Evolutionary conservation across 305 asterid species (phyloP), one percentile per base, ranked within the genome.

Genomic region (Caryopteris hybrid): DNA sequence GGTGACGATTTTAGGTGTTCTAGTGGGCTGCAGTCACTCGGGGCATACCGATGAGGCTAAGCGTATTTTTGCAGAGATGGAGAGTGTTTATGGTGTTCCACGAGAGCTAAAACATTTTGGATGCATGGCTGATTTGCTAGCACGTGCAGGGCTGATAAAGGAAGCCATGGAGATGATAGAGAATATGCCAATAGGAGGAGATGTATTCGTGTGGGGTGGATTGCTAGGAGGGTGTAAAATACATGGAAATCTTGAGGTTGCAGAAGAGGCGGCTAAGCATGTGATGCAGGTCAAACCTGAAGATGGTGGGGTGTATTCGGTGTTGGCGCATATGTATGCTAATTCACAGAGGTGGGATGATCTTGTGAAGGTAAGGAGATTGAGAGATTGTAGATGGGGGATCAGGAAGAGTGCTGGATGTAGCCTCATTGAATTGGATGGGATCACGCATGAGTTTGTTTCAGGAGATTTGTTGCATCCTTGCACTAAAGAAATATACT

Each of bases 71-170:
- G 17, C 64, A 2, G 81, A 86, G 52, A 92, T 92, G 96, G 92
- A 92, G 73, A 53, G 70, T 20, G 65, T 81, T 48, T 80, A 84
- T 60, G 80, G 81, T 0, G 88, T 89, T 23, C 55, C 57, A 7
- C 77, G 81, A 56, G 96, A 92, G 74, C 82, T 82, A 12, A 92
- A 89, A 78, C 96, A 92, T 59, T 89, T 87, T 43, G 96, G 96
- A 3, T 89, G 90, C 85, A 86, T 85, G 96, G 85, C 87, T 2
- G 96, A 92, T 69, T 73, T 89, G 60, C 84, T 92, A 14, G 90
- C 82, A 2, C 95, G 96, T 6, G 90, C 95, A 7, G 98, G 98
- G 17, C 67, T 78, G 77, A 83, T 84, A 16, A 48, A 75, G 17
- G 98, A 91, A 70, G 92, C 96, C 14, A 34, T 62, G 70, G 76